Evolutionary conservation across 495 filamentous ascomycete genomes (phyloP).

Genomic region (Choiromyces venosus): DNA sequence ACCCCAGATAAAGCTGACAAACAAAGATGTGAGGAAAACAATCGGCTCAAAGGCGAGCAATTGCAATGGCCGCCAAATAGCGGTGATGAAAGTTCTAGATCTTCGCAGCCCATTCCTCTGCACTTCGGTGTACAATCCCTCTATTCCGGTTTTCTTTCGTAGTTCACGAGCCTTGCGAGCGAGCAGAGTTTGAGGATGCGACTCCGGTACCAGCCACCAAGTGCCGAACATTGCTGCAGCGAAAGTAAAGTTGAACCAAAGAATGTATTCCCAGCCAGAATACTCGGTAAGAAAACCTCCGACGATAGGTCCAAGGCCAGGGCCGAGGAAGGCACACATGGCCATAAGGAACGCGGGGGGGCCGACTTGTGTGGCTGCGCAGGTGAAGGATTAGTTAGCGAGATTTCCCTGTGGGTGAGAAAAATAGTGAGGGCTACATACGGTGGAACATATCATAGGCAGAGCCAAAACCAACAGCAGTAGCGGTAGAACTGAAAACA

Average conservation of each 20-base stretch:
- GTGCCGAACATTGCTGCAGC: constrained; percentile 60
- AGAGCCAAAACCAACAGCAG: constrained; percentile 76
- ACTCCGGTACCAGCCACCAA: constrained; percentile 67
- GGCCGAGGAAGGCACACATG: constrained; percentile 54
- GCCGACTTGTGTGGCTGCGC: constrained; percentile 54
- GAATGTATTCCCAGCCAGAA: constrained; percentile 48
- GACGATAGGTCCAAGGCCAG: constrained; percentile 67
- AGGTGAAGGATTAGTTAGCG: constrained; percentile 43
- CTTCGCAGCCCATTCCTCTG: constrained; percentile 18
- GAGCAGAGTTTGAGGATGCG: constrained; percentile 73
- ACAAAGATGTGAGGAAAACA: constrained; percentile 64
- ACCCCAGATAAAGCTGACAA: constrained; percentile 78
- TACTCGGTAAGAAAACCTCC: constrained; percentile 72
- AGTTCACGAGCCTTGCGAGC: constrained; percentile 68
- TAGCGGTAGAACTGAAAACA: constrained; percentile 41
- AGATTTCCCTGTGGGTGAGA: not conserved
- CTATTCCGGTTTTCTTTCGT: constrained; percentile 57
- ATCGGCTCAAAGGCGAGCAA: constrained; percentile 77
- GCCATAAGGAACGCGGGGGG: constrained; percentile 74
- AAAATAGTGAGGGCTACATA: not conserved
- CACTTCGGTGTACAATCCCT: not conserved
- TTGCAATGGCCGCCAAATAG: constrained; percentile 69
- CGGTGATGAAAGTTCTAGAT: constrained; percentile 51
- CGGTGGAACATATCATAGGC: constrained; percentile 51
- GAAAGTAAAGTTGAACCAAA: constrained; percentile 61